Evolutionary conservation across 2,329 filamentous ascomycete genomes (phyloP).

Genomic region (Colletotrichum horii): DNA sequence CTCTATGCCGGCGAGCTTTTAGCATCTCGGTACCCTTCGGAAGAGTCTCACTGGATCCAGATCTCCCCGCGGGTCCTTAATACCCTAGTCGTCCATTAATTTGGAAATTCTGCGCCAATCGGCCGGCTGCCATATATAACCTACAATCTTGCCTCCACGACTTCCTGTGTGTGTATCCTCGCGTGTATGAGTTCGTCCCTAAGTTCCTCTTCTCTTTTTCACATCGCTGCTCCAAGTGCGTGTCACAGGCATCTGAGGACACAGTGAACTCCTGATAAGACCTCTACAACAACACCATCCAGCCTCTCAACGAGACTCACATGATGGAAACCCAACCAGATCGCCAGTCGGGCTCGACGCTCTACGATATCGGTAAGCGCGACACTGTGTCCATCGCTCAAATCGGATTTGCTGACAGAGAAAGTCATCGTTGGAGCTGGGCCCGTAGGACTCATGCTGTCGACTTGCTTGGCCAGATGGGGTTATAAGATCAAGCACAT

Average conservation of each 20-base stretch:
- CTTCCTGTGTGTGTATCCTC: not conserved
- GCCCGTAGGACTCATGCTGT: slow-evolving; percentile 86
- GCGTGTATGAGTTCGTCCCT: not conserved
- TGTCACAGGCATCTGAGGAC: not conserved
- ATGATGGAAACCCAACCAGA: slow-evolving; percentile 17
- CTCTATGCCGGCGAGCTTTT: slow-evolving; percentile 5
- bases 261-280: not conserved
- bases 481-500: slow-evolving; percentile 96
- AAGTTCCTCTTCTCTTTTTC: not conserved
- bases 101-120: not conserved
- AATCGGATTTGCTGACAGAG: not conserved
- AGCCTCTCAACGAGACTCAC: not conserved
- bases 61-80: slow-evolving; percentile 2
- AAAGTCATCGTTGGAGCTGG: slow-evolving; percentile 87
- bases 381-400: not conserved
- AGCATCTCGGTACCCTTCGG: slow-evolving; percentile 1
- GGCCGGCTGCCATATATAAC: not conserved
- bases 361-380: slow-evolving; percentile 50
- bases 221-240: not conserved
- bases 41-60: not conserved
- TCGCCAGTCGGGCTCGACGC: slow-evolving; percentile 13
- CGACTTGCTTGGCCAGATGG: slow-evolving; percentile 87
- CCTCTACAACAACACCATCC: not conserved
- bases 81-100: not conserved
- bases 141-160: not conserved